phyloP scores from a whole-genome alignment of 2,329 filamentous ascomycete species.

The Cryphonectria carpinicola region DNA sequence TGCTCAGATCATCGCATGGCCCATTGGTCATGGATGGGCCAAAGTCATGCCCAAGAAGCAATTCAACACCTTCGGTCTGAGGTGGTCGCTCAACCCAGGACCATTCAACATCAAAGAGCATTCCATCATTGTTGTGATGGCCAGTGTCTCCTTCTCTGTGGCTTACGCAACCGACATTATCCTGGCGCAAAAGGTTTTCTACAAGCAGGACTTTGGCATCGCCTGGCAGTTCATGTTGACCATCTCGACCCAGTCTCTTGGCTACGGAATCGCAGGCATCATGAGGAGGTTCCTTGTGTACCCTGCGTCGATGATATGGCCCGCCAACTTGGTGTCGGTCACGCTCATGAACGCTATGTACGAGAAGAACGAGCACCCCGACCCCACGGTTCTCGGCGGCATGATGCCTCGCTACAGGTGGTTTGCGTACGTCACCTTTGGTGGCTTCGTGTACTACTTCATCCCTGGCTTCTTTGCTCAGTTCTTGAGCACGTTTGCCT shows the following conservation, averaged over 20 bases:
- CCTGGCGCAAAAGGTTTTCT: slow-evolving; percentile 71
- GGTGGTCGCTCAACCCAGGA: slow-evolving; percentile 65
- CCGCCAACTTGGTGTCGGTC: slow-evolving; percentile 66
- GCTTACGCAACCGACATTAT: slow-evolving; percentile 78
- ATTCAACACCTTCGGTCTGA: slow-evolving; percentile 56
- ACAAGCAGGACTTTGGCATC: slow-evolving; percentile 70
- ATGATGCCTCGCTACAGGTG: slow-evolving; percentile 67
- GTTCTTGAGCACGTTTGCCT: slow-evolving; percentile 71
- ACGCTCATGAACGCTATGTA: slow-evolving; percentile 76
- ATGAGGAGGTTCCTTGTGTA: slow-evolving; percentile 68
- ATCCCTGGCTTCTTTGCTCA: slow-evolving; percentile 72
- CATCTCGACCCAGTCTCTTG: slow-evolving; percentile 70
- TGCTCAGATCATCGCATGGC: slow-evolving; percentile 67
- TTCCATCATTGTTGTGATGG: slow-evolving; percentile 70
- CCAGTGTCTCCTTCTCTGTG: slow-evolving; percentile 70
- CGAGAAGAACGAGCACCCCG: slow-evolving; percentile 56
- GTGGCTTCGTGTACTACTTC: slow-evolving; percentile 68
- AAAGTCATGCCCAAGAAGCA: slow-evolving; percentile 54
- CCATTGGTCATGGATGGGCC: slow-evolving; percentile 65
- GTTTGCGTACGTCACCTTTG: slow-evolving; percentile 62
- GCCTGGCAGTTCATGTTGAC: slow-evolving; percentile 68
- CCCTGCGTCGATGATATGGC: slow-evolving; percentile 76
- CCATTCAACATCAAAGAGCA: slow-evolving; percentile 75
- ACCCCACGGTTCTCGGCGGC: slow-evolving; percentile 63
- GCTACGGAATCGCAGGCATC: slow-evolving; percentile 71